A percentile compares a stretch with the other conserved stretches of the same genome.
Evolutionary conservation across 2,329 filamentous ascomycete species (phyloP).

Genomic region (Malbranchea cinnamomea): DNA sequence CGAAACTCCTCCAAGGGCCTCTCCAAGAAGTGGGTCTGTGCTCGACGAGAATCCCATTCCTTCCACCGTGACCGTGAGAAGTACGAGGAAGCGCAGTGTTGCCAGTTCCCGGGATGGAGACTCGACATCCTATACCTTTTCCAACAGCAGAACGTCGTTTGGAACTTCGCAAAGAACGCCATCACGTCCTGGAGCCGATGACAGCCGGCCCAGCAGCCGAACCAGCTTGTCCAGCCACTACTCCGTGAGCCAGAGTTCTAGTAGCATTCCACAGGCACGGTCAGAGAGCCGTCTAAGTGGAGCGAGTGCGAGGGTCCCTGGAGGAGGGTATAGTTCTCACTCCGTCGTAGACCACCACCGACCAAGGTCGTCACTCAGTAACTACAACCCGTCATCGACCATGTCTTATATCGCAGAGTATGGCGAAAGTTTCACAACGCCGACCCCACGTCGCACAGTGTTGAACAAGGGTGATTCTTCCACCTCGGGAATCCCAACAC

Average conservation of each 20-base stretch:
- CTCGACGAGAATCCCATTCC: conserved; percentile 35
- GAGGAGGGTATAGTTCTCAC: conserved; percentile 39
- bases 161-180: conserved; percentile 18
- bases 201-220: conserved; percentile 59
- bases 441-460: conserved; percentile 26
- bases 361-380: conserved; percentile 57
- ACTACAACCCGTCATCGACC: conserved; percentile 43
- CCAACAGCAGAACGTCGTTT: conserved; percentile 33
- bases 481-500: conserved; percentile 35
- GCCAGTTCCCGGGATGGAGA: conserved; percentile 22
- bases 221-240: conserved; percentile 41
- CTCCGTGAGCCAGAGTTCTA: conserved; percentile 23
- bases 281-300: conserved; percentile 52
- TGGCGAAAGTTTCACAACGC: conserved; percentile 35
- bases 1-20: conserved; percentile 61
- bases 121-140: conserved; percentile 19
- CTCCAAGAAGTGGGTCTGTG: conserved; percentile 49
- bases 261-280: conserved; percentile 29
- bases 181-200: conserved; percentile 19
- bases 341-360: conserved; percentile 39
- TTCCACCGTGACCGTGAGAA: conserved; percentile 41
- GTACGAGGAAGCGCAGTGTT: conserved; percentile 28
- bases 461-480: conserved; percentile 24
- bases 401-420: conserved; percentile 42
- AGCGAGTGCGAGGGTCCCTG: conserved; percentile 45